phyloP scores from a whole-genome alignment of 169 alveolate species.

The Eimeria necatrix region DNA sequence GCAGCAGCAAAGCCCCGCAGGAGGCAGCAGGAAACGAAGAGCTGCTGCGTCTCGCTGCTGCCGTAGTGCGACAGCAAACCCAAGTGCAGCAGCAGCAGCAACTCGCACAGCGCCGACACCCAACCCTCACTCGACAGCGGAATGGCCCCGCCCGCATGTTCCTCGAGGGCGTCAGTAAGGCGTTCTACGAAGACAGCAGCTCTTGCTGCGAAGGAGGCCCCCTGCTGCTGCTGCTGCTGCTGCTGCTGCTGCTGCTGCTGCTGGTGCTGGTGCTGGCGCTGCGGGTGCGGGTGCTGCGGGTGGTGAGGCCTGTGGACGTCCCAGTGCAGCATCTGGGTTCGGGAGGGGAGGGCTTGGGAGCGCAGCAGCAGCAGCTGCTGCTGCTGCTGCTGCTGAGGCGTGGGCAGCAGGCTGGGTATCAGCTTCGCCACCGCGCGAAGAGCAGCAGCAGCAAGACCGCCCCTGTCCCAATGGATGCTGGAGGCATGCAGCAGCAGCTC shows the following conservation, averaged over 20 bases:
- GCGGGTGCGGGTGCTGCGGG: not conserved
- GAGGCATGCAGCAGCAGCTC: slow-evolving; percentile 25
- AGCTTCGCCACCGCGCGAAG: not conserved
- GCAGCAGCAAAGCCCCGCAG: slow-evolving; percentile 31
- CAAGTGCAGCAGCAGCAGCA: slow-evolving; percentile 28
- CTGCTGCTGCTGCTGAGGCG: slow-evolving; percentile 10
- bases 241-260: slow-evolving; percentile 4
- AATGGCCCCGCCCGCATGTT: not conserved
- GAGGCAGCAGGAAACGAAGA: slow-evolving; percentile 36
- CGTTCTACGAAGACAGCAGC: not conserved
- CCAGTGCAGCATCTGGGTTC: not conserved
- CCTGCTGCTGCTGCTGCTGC: not conserved
- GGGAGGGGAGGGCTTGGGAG: not conserved
- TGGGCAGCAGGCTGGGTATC: not conserved
- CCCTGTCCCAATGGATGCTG: not conserved
- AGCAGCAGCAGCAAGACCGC: slow-evolving; percentile 8
- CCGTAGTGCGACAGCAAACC: slow-evolving; percentile 1
- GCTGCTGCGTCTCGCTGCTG: slow-evolving; percentile 46
- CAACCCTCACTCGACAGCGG: not conserved
- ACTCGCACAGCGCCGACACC: slow-evolving; percentile 3
- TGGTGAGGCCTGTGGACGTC: too few relatives aligned
- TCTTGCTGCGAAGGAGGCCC: not conserved
- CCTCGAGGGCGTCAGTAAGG: not conserved
- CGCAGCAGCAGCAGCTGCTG: not conserved
- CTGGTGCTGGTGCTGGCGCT: not conserved